phyloP scores from a whole-genome alignment of 2,329 filamentous ascomycete species.

The Didymella sp. region DNA sequence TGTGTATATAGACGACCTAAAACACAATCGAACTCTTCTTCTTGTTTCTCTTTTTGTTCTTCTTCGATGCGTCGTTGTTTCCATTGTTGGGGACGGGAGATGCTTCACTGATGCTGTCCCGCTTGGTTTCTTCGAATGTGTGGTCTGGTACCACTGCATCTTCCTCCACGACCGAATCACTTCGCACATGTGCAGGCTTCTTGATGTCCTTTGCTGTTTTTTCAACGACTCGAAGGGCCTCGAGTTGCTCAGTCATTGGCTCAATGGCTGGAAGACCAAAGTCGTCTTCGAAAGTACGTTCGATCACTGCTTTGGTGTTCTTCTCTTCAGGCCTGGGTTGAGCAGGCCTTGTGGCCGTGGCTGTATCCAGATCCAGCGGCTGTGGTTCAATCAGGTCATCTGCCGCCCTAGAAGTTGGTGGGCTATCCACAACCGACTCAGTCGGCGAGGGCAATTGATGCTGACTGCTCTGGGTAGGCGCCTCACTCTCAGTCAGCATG shows the following conservation, averaged over 20 bases:
- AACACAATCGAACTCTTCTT: slow-evolving; percentile 10
- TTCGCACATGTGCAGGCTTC: neutral
- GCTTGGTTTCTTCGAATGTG: neutral
- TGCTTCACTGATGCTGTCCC: neutral
- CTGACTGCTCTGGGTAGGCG: neutral
- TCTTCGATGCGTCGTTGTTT: neutral
- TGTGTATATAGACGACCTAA: neutral
- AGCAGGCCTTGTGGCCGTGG: neutral
- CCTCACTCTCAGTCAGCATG: slow-evolving; percentile 13
- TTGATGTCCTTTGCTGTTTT: neutral
- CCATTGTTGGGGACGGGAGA: neutral
- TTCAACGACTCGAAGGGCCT: neutral
- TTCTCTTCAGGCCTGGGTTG: neutral
- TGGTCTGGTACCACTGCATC: neutral
- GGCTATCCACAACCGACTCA: slow-evolving; percentile 3
- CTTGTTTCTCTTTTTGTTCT: slow-evolving; percentile 14
- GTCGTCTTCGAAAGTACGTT: neutral
- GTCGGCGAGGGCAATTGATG: slow-evolving; percentile 11
- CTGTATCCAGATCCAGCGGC: neutral
- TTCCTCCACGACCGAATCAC: slow-evolving; percentile 4
- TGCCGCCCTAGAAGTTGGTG: neutral
- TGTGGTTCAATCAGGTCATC: neutral
- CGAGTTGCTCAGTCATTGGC: neutral
- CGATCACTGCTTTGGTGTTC: neutral
- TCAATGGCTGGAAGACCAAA: slow-evolving; percentile 12